phyloP scores from a whole-genome alignment of 1,284 basidiomycete genomes.

The Ustilago esculenta region DNA sequence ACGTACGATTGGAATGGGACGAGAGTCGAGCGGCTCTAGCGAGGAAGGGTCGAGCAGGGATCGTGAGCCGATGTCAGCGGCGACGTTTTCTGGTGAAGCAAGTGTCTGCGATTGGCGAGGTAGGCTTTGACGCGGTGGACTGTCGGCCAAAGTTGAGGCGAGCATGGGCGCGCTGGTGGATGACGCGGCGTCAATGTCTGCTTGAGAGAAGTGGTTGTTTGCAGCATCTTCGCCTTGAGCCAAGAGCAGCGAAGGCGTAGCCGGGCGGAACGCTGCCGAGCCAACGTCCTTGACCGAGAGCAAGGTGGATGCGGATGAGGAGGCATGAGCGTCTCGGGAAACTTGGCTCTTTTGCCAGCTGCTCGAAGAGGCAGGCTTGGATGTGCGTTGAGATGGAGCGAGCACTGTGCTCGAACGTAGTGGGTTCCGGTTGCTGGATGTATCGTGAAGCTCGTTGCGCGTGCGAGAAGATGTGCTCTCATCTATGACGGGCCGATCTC shows the following conservation, averaged over 20 bases:
- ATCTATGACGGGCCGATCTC: slow-evolving; percentile 22
- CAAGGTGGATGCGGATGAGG: slow-evolving; percentile 1
- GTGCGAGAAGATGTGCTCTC: slow-evolving; percentile 7
- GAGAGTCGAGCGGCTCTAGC: slow-evolving; percentile 39
- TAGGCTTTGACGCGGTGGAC: slow-evolving; percentile 1
- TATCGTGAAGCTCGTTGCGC: slow-evolving; percentile 7
- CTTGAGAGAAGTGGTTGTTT: slow-evolving; percentile 12
- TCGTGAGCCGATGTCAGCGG: slow-evolving; percentile 19
- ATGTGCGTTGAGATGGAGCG: slow-evolving; percentile 9
- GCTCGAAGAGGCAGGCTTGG: slow-evolving; percentile 5
- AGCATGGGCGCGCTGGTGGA: slow-evolving; percentile 19
- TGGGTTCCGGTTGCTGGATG: slow-evolving; percentile 12
- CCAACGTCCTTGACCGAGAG: slow-evolving; percentile 4
- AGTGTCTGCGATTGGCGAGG: slow-evolving; percentile 38
- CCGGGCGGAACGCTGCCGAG: slow-evolving; percentile 18
- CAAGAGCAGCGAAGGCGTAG: slow-evolving; percentile 36
- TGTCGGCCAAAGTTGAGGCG: not conserved
- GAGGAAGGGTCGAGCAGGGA: slow-evolving; percentile 23
- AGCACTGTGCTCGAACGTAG: slow-evolving; percentile 18
- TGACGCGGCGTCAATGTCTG: slow-evolving; percentile 2
- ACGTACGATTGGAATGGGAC: slow-evolving; percentile 34
- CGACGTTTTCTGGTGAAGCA: slow-evolving; percentile 38
- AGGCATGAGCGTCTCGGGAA: not conserved
- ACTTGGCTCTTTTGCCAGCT: slow-evolving; percentile 1
- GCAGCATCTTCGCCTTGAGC: slow-evolving; percentile 10